Evolutionary conservation across 2,329 filamentous ascomycete species (phyloP).

Genomic region (Aspergillus proliferans): DNA sequence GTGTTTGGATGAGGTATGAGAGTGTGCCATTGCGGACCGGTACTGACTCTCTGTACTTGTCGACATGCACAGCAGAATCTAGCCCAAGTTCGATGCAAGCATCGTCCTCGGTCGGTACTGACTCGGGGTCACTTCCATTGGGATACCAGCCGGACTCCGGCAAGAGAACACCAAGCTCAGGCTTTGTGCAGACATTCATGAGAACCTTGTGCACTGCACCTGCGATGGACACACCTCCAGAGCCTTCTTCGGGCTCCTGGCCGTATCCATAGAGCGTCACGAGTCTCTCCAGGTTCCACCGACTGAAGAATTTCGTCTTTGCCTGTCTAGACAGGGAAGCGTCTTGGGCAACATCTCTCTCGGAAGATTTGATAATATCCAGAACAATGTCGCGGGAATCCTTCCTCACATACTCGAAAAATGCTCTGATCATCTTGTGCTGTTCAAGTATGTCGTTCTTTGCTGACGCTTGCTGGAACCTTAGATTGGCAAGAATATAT

Average conservation of each 20-base stretch:
- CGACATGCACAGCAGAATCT: conserved; percentile 64
- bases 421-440: conserved; percentile 58
- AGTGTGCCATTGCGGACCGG: conserved; percentile 74
- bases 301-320: conserved; percentile 71
- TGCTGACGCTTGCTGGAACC: conserved; percentile 66
- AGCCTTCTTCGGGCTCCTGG: conserved; percentile 40
- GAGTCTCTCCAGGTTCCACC: conserved; percentile 65
- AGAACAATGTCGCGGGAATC: conserved; percentile 70
- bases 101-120: conserved; percentile 41
- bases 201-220: conserved; percentile 71
- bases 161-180: conserved; percentile 66
- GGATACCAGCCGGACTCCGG: conserved; percentile 81
- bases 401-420: conserved; percentile 70
- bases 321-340: conserved; percentile 63
- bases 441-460: conserved; percentile 80
- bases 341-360: conserved; percentile 67
- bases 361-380: conserved; percentile 68
- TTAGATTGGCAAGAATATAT: conserved; percentile 73
- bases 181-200: conserved; percentile 65
- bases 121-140: conserved; percentile 57
- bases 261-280: conserved; percentile 61
- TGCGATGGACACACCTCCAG: conserved; percentile 51
- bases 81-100: conserved; percentile 57
- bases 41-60: conserved; percentile 59
- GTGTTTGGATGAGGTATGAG: conserved; percentile 67